Percentiles rank a stretch among this genome's conserved stretches.
Evolutionary conservation across 768 basidiomycete species (phyloP).

Genomic region (Panellus pusillus): DNA sequence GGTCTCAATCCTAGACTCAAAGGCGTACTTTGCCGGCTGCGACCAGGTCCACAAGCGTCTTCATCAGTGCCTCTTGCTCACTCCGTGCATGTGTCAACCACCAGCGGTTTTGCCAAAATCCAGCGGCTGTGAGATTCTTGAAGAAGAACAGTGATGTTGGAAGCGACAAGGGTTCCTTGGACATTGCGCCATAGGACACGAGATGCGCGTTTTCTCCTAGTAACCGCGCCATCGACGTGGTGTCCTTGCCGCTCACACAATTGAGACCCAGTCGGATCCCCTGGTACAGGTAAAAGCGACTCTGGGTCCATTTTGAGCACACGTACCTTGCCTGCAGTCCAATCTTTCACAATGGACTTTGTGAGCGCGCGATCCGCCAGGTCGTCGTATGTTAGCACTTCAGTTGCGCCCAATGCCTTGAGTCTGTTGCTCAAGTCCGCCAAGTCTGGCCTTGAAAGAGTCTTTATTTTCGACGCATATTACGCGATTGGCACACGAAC

Average conservation of each 20-base stretch:
- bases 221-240: conserved; percentile 65
- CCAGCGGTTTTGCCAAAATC: conserved; percentile 82
- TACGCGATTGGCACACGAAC: conserved; percentile 33
- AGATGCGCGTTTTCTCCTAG: conserved; percentile 70
- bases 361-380: conserved; percentile 57
- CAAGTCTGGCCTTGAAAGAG: conserved; percentile 49
- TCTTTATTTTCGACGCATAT: neutral
- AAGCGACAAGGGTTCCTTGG: conserved; percentile 74
- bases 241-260: conserved; percentile 64
- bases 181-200: conserved; percentile 91
- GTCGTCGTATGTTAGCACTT: conserved; percentile 78
- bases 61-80: conserved; percentile 54
- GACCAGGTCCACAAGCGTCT: conserved; percentile 53
- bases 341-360: conserved; percentile 51
- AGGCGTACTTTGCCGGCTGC: conserved; percentile 50
- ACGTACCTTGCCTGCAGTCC: conserved; percentile 62
- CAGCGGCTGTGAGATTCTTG: conserved; percentile 73
- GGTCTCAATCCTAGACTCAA: neutral
- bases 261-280: conserved; percentile 49
- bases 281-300: conserved; percentile 21
- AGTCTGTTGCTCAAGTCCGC: conserved; percentile 51
- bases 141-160: conserved; percentile 84
- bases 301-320: neutral
- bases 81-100: conserved; percentile 47
- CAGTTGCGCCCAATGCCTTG: conserved; percentile 64